These are phyloP conservation scores for Trichosanthes truncata DNA, from an alignment of 306 rosid species.

Conservation along the genomic window DNA sequence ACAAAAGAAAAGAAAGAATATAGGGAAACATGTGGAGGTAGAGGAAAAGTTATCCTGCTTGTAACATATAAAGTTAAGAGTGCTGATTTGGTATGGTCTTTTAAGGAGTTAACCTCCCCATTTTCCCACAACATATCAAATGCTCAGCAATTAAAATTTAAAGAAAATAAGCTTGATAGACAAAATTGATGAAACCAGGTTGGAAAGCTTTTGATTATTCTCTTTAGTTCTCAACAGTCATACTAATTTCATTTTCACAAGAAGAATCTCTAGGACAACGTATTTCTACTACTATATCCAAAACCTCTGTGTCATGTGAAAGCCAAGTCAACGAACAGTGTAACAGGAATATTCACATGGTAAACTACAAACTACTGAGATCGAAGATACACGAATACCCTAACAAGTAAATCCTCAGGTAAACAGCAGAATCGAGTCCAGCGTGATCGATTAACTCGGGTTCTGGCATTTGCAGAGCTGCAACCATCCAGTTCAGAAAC, in stretches of 20 bases:
- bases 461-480: conserved; percentile 90
- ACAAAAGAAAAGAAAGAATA: too few relatives aligned
- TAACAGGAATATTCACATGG: background rate
- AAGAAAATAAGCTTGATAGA: background rate
- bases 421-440: conserved; percentile 86
- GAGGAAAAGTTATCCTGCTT: background rate
- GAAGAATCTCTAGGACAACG: background rate
- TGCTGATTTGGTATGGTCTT: background rate
- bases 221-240: background rate
- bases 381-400: conserved; percentile 37
- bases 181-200: background rate
- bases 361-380: background rate
- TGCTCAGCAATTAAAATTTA: background rate
- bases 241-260: background rate
- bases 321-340: background rate
- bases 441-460: conserved; percentile 88
- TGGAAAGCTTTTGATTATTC: background rate
- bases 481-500: conserved; percentile 94
- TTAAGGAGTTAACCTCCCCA: background rate
- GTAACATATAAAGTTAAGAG: background rate
- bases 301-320: background rate
- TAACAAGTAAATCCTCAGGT: conserved; percentile 78
- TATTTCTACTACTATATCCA: background rate
- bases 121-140: background rate
- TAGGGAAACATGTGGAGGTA: too few relatives aligned